Conservation (phyloP, 768 basidiomycete species). For the Tricholoma matsutake region DNA sequence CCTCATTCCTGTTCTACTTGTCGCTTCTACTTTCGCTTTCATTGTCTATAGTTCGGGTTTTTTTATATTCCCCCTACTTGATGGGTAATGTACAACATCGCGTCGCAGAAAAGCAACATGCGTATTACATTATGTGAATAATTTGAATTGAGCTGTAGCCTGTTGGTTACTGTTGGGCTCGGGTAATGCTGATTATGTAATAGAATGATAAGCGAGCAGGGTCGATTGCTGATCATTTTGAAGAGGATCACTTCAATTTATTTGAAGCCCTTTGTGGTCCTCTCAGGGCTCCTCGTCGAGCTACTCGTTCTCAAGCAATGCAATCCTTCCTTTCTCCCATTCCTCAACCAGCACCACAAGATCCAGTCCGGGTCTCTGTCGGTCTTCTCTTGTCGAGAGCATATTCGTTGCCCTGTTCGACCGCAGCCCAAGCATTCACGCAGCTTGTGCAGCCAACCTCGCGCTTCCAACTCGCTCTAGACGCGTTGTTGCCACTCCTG, state of each 20-base stretch:
- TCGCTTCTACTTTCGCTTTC: neutral
- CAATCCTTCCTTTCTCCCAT: slow-evolving; percentile 13
- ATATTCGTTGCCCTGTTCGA: slow-evolving; percentile 70
- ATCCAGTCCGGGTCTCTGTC: slow-evolving; percentile 61
- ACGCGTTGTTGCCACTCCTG: slow-evolving; percentile 74
- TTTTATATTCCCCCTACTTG: neutral
- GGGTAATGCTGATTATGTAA: too few relatives aligned
- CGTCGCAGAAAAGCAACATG: too few relatives aligned
- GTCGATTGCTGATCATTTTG: neutral
- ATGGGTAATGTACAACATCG: neutral
- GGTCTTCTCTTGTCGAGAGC: slow-evolving; percentile 64
- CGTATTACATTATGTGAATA: too few relatives aligned
- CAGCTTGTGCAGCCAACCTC: slow-evolving; percentile 74
- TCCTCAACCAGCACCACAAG: slow-evolving; percentile 27
- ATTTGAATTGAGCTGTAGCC: too few relatives aligned
- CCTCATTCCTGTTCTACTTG: neutral
- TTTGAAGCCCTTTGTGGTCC: neutral
- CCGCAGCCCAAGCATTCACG: slow-evolving; percentile 69
- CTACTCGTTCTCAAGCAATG: neutral
- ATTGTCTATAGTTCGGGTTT: slow-evolving; percentile 1
- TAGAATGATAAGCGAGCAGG: too few relatives aligned
- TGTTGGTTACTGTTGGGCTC: too few relatives aligned
- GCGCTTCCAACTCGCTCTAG: slow-evolving; percentile 81
- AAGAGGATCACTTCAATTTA: neutral
- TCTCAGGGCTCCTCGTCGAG: neutral